Conservation (phyloP, 208 protist species). For the Crithidia sp. region DNA sequence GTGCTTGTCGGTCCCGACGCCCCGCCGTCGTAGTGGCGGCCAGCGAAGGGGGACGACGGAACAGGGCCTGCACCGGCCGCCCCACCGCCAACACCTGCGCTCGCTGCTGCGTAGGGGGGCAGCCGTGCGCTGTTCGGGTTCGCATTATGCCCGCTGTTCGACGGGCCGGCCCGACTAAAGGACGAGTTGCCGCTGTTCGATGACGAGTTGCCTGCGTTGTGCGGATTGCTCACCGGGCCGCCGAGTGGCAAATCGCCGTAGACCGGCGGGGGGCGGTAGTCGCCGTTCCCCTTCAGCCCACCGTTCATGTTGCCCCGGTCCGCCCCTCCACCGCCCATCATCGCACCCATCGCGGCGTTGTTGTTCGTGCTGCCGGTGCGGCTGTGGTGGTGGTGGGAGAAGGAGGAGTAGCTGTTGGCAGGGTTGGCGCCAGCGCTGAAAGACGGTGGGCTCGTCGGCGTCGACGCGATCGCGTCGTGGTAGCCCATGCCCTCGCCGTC, state of each 20-base stretch:
- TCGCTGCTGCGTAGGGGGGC: slow-evolving; percentile 1
- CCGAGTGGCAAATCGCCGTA: slow-evolving; percentile 11
- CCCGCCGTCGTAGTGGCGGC: background rate
- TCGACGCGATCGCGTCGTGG: background rate
- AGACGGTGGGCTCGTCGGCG: slow-evolving; percentile 5
- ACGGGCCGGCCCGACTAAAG: background rate
- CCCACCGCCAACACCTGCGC: background rate
- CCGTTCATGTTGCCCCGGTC: background rate
- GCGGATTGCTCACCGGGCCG: slow-evolving; percentile 1
- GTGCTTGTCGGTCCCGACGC: background rate
- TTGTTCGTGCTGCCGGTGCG: slow-evolving; percentile 16
- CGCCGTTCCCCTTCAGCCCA: background rate
- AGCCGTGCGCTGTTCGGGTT: background rate
- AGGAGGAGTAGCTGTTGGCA: slow-evolving; percentile 5
- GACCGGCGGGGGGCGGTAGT: slow-evolving; percentile 23
- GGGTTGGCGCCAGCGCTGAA: background rate
- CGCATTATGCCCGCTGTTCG: background rate
- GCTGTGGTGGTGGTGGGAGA: slow-evolving; percentile 16
- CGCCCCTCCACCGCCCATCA: background rate
- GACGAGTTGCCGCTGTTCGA: slow-evolving; percentile 12
- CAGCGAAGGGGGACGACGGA: background rate
- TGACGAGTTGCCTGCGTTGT: background rate
- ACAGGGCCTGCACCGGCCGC: background rate
- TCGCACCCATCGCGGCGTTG: background rate
- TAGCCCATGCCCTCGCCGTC: background rate